Evolutionary conservation across 257 asterid species (phyloP), one percentile per base, ranked within the genome.

Genomic region (Petunia axillaris): DNA sequence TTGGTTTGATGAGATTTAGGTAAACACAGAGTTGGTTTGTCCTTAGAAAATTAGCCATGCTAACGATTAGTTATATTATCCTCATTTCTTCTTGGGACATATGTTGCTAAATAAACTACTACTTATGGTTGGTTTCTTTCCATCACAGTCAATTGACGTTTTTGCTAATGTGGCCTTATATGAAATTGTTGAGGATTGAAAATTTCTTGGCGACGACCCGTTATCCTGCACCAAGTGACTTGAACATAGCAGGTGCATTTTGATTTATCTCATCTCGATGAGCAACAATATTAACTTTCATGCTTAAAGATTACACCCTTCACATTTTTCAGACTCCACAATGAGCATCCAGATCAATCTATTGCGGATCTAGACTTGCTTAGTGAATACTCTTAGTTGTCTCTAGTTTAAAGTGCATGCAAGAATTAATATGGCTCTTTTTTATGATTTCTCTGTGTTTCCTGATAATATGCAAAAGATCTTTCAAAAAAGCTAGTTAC

Each of bases 1-100:
- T 77, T 94, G 98, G 89, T 94, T 93, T 38, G 98, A 94, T 81
- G 98, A 94, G 83, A 90, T 94, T 64, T 97, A 94, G 98, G 98
- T 93, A 37, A 44, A 66, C 57, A 6, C 70, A 25, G 25, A 25
- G 25, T 64, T 80, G 25, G 48, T 50, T 8, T 46, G 46, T 43
- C 55, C 48, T 15, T 53, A 52, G 77, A 38, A 52, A 8, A 60
- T n/a, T 16, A 25, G 25, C 25, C 25, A 25, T 25, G 25, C 25
- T 25, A 25, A 25, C 25, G 25, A 25, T 25, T 25, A 25, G 25
- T 25, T 25, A 25, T 25, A 25, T 25, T 25, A 25, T 25, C 25
- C 25, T 25, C 25, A 38, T 36, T 36, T 16, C 44, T 8, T n/a
- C 7, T 35, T 15, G n/a, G 62, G 9, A 8, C 5, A 44, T 59